Evolutionary conservation across 2,329 filamentous ascomycete genomes (phyloP).

Genomic region (Aspergillus persii): DNA sequence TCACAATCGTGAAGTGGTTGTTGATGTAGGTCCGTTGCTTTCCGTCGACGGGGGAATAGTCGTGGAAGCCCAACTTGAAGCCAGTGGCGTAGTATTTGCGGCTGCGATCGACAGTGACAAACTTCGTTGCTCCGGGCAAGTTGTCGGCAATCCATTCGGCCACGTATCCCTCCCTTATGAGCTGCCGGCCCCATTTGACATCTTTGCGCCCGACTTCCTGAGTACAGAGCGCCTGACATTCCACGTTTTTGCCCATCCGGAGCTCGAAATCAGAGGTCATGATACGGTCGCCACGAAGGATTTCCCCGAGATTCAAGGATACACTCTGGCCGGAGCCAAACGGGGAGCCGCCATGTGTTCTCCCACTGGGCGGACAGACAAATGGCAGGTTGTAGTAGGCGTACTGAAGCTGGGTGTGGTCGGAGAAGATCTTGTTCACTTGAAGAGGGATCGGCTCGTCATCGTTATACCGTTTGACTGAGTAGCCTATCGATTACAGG

Average conservation of each 20-base stretch:
- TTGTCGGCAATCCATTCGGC: slow-evolving; percentile 94
- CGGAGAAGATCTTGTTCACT: slow-evolving; percentile 89
- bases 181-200: slow-evolving; percentile 64
- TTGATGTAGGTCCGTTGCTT: slow-evolving; percentile 71
- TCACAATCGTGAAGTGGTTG: slow-evolving; percentile 83
- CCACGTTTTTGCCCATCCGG: slow-evolving; percentile 70
- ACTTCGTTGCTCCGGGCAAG: slow-evolving; percentile 81
- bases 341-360: slow-evolving; percentile 62
- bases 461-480: slow-evolving; percentile 74
- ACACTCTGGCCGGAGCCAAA: slow-evolving; percentile 75
- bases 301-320: slow-evolving; percentile 80
- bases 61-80: slow-evolving; percentile 81
- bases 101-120: slow-evolving; percentile 79
- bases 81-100: slow-evolving; percentile 86
- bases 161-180: slow-evolving; percentile 79
- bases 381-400: slow-evolving; percentile 87
- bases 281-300: slow-evolving; percentile 83
- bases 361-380: slow-evolving; percentile 74
- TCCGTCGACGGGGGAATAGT: slow-evolving; percentile 59
- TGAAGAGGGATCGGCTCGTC: slow-evolving; percentile 78
- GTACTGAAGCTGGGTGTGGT: slow-evolving; percentile 86
- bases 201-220: slow-evolving; percentile 63
- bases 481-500: slow-evolving; percentile 63
- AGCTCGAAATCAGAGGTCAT: slow-evolving; percentile 80
- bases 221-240: slow-evolving; percentile 71